Percentiles rank a stretch among this genome's conserved stretches.
These are phyloP conservation scores for Colletotrichum magnum DNA, from an alignment of 2,329 filamentous ascomycete genomes.

Conservation along the genomic window DNA sequence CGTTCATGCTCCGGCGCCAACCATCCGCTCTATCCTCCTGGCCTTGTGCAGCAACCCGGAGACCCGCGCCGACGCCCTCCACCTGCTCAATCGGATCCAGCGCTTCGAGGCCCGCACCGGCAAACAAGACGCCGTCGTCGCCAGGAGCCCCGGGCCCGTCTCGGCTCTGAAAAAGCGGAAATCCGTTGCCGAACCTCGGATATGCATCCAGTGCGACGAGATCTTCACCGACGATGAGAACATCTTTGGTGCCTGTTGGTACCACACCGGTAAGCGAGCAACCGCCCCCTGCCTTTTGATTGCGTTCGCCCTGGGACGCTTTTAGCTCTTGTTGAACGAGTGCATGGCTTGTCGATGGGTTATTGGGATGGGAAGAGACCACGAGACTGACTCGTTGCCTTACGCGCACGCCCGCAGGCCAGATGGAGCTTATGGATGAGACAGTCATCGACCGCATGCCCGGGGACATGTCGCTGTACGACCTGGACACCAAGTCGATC, in stretches of 20 bases:
- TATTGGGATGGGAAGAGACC: neutral
- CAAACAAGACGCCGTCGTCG: slow-evolving; percentile 4
- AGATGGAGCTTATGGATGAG: slow-evolving; percentile 40
- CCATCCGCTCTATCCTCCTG: slow-evolving; percentile 40
- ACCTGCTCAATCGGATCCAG: slow-evolving; percentile 36
- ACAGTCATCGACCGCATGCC: slow-evolving; percentile 27
- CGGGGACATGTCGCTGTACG: slow-evolving; percentile 25
- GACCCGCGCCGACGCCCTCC: slow-evolving; percentile 33
- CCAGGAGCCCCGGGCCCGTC: slow-evolving; percentile 16
- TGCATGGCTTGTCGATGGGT: neutral
- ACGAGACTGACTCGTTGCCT: slow-evolving; percentile 11
- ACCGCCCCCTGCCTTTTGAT: neutral
- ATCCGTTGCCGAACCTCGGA: slow-evolving; percentile 33
- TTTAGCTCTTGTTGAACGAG: too few species aligned
- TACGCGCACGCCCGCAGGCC: slow-evolving; percentile 12
- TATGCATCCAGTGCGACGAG: slow-evolving; percentile 40
- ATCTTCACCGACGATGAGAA: slow-evolving; percentile 41
- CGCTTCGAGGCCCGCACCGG: slow-evolving; percentile 34
- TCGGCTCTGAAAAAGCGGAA: slow-evolving; percentile 31
- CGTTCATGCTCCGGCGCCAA: slow-evolving; percentile 32
- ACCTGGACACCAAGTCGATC: slow-evolving; percentile 39
- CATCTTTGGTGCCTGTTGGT: slow-evolving; percentile 34
- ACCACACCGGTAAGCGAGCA: slow-evolving; percentile 38
- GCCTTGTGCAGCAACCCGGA: slow-evolving; percentile 38
- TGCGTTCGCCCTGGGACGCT: too few species aligned